Evolutionary conservation across 192 early-diverging fungal species (phyloP).

Genomic region (Coemansia reversa): DNA sequence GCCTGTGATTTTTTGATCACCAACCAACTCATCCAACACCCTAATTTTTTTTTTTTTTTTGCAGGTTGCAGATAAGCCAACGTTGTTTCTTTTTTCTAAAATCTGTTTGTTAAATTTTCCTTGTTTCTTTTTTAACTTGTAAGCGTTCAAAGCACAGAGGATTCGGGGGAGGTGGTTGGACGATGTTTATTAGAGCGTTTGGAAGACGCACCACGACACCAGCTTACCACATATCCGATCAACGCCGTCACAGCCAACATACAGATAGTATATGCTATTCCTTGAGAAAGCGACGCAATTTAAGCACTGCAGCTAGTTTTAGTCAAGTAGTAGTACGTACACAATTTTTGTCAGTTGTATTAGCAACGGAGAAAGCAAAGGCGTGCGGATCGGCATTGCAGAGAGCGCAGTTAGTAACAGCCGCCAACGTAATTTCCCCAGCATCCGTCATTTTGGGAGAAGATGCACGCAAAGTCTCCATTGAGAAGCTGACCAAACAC

Average conservation of each 20-base stretch:
- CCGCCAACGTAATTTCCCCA: background rate
- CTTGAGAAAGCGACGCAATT: background rate
- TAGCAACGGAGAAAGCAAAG: background rate
- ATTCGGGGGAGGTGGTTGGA: background rate
- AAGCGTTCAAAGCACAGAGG: background rate
- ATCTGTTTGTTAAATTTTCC: background rate
- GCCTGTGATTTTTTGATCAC: background rate
- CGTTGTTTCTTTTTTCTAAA: background rate
- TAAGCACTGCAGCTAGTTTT: background rate
- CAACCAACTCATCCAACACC: background rate
- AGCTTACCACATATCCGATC: background rate
- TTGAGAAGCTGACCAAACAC: conserved; percentile 1
- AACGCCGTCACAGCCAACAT: background rate
- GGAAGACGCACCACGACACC: background rate
- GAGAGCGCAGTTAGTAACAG: background rate
- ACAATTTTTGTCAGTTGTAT: background rate
- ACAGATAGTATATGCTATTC: background rate
- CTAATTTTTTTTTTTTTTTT: background rate
- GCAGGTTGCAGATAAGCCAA: background rate
- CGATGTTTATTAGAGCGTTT: background rate
- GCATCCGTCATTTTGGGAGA: background rate
- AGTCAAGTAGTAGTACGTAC: background rate
- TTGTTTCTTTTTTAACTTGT: background rate
- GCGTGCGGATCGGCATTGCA: background rate
- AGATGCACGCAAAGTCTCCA: conserved; percentile 9